A percentile compares a stretch with the other conserved stretches of the same genome.
Evolutionary conservation across 306 rosid genomes (phyloP).

Genomic region (Acacia acuminata): DNA sequence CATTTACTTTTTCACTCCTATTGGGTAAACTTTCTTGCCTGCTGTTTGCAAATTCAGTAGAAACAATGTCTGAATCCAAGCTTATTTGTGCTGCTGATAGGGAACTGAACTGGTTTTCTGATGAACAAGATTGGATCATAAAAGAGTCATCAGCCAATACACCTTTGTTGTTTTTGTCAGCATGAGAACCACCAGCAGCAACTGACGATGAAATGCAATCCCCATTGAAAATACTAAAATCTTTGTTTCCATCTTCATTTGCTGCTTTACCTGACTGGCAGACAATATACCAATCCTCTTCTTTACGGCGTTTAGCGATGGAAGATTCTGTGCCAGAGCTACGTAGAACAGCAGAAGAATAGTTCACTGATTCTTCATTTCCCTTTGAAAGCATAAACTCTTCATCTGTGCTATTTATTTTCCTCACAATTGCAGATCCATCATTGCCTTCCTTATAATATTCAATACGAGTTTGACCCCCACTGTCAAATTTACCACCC

Average conservation of each 20-base stretch:
- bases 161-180: slow-evolving; percentile 59
- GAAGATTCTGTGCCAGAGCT: slow-evolving; percentile 42
- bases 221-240: slow-evolving; percentile 52
- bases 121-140: slow-evolving; percentile 71
- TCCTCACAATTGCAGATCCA: slow-evolving; percentile 45
- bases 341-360: slow-evolving; percentile 36
- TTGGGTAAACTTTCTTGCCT: slow-evolving; percentile 43
- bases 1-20: slow-evolving; percentile 43
- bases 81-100: slow-evolving; percentile 58
- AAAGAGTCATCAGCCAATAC: slow-evolving; percentile 80
- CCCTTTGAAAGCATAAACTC: slow-evolving; percentile 59
- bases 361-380: slow-evolving; percentile 48
- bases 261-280: slow-evolving; percentile 46
- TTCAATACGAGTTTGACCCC: slow-evolving; percentile 34
- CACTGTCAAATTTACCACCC: slow-evolving; percentile 40
- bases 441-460: slow-evolving; percentile 58
- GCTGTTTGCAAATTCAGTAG: slow-evolving; percentile 49
- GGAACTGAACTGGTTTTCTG: slow-evolving; percentile 57
- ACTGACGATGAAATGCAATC: slow-evolving; percentile 48
- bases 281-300: slow-evolving; percentile 72
- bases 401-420: slow-evolving; percentile 46
- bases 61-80: slow-evolving; percentile 64
- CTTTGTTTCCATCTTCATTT: slow-evolving; percentile 38
- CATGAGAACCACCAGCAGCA: slow-evolving; percentile 28
- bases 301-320: slow-evolving; percentile 52